Evolutionary conservation across 2,329 filamentous ascomycete genomes (phyloP).

Genomic region (Aureobasidium sp.): DNA sequence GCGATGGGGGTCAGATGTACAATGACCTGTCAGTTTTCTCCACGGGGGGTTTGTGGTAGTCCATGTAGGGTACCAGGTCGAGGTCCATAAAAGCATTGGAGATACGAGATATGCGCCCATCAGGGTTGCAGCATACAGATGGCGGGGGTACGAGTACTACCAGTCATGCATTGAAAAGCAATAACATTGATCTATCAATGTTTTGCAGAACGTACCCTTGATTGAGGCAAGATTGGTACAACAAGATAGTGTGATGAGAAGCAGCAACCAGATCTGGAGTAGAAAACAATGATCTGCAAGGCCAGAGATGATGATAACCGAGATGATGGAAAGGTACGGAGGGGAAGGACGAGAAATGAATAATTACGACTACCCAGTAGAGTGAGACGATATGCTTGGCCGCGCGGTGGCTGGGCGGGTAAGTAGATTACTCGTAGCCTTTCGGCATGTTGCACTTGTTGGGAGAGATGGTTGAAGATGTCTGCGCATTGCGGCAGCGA

Average conservation of each 20-base stretch:
- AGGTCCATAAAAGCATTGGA: not conserved
- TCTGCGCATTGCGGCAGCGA: slow-evolving; percentile 1
- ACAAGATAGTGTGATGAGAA: not conserved
- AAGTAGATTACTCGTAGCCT: not conserved
- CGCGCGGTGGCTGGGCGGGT: not conserved
- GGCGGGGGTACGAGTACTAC: not conserved
- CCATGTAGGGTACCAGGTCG: not conserved
- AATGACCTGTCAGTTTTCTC: not conserved
- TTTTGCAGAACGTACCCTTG: not conserved
- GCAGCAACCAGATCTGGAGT: not conserved
- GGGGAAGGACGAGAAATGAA: not conserved
- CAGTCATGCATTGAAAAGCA: not conserved
- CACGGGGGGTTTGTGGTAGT: not conserved
- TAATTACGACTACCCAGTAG: not conserved
- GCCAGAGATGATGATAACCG: not conserved
- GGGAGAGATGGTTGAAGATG: not conserved
- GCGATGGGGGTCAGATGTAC: too few species aligned
- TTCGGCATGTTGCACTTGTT: slow-evolving; percentile 7
- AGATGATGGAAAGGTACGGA: not conserved
- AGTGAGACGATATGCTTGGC: not conserved
- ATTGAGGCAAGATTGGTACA: not conserved
- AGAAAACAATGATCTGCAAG: not conserved
- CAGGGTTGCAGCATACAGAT: not conserved
- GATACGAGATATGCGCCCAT: not conserved
- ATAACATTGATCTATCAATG: not conserved